These are phyloP conservation scores for Lagerstroemia speciosa DNA, from an alignment of 345 rosid species.

Conservation along the genomic window DNA sequence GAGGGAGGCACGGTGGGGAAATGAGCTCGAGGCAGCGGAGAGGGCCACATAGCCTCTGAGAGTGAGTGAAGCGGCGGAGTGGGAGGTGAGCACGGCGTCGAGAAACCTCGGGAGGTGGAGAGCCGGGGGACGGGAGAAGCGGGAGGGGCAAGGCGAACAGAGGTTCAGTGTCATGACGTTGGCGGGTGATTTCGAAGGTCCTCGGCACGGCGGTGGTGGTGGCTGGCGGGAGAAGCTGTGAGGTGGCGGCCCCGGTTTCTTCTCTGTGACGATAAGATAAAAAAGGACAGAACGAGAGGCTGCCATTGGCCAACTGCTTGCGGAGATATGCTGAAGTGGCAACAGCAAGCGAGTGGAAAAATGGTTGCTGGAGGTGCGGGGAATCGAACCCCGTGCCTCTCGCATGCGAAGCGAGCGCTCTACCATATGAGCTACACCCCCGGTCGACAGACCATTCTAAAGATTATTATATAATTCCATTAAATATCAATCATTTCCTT, in stretches of 20 bases:
- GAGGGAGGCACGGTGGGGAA: conserved; percentile 27
- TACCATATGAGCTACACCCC: conserved; percentile 97
- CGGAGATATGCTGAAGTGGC: neutral
- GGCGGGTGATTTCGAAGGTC: neutral
- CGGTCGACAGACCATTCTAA: too few relatives aligned
- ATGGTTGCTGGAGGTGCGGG: conserved; percentile 74
- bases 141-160: conserved; percentile 33
- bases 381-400: conserved; percentile 99
- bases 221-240: neutral
- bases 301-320: neutral
- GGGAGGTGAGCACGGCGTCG: conserved; percentile 14
- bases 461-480: too few relatives aligned
- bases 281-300: conserved; percentile 5
- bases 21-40: conserved; percentile 10
- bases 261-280: neutral
- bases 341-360: neutral
- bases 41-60: conserved; percentile 9
- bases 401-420: conserved; percentile 99
- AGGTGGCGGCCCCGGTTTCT: neutral
- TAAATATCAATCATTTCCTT: too few relatives aligned
- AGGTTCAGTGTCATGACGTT: conserved; percentile 26
- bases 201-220: neutral
- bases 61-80: conserved; percentile 19
- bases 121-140: conserved; percentile 24
- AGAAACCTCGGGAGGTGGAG: conserved; percentile 25